A percentile compares a stretch with the other conserved stretches of the same genome.
Conservation (phyloP, 805 yeast species). For the Suhomyces sp. region DNA sequence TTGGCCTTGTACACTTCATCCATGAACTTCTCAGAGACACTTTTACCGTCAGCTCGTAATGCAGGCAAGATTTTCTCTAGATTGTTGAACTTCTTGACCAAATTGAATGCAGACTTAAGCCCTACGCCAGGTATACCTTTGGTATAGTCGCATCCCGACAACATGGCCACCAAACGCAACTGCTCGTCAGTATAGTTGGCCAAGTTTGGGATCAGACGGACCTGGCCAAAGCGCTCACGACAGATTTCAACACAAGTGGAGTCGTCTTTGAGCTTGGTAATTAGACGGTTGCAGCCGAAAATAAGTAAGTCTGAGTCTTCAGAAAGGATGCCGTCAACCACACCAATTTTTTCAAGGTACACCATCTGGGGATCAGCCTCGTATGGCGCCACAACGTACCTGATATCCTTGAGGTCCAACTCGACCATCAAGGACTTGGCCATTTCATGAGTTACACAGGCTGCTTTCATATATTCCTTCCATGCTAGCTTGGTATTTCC, state of each 20-base stretch:
- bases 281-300: constrained; percentile 74
- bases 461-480: constrained; percentile 70
- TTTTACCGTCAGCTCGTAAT: constrained; percentile 59
- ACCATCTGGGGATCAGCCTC: constrained; percentile 99
- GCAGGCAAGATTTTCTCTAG: constrained; percentile 56
- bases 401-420: constrained; percentile 54
- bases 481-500: constrained; percentile 63
- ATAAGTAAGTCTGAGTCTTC: constrained; percentile 93
- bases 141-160: constrained; percentile 97
- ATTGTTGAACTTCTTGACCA: constrained; percentile 49
- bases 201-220: constrained; percentile 49
- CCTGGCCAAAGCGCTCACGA: constrained; percentile 49
- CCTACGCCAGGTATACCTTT: constrained; percentile 84
- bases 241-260: constrained; percentile 69
- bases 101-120: constrained; percentile 63
- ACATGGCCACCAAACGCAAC: constrained; percentile 71
- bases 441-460: constrained; percentile 87
- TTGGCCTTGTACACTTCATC: constrained; percentile 64
- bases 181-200: constrained; percentile 52
- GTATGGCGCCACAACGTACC: constrained; percentile 90
- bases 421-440: constrained; percentile 80
- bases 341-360: constrained; percentile 68
- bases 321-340: constrained; percentile 81
- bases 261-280: constrained; percentile 80
- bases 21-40: constrained; percentile 55